Percentiles rank a stretch among this genome's conserved stretches.
These are phyloP conservation scores for Cryptococcus sp. DNA, from an alignment of 1,284 basidiomycete species.

Conservation along the genomic window DNA sequence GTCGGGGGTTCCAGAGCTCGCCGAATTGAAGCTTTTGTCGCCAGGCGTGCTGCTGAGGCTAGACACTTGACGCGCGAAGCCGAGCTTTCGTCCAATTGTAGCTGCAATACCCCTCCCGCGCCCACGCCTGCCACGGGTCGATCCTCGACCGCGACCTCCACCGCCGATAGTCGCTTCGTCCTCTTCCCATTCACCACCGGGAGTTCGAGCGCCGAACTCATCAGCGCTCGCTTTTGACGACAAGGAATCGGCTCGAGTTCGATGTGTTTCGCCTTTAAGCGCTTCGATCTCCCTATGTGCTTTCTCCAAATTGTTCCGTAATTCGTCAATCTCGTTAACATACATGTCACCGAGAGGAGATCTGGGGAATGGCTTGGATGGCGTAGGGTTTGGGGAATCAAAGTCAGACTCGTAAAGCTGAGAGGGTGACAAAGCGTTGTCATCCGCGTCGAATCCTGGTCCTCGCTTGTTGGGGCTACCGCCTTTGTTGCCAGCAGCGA, in stretches of 20 bases:
- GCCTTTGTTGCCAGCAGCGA: constrained; percentile 59
- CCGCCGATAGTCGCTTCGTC: constrained; percentile 25
- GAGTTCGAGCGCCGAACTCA: constrained; percentile 36
- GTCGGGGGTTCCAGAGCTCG: constrained; percentile 46
- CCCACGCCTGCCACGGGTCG: constrained; percentile 41
- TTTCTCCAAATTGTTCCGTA: constrained; percentile 41
- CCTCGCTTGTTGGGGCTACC: constrained; percentile 64
- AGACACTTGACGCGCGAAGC: constrained; percentile 37
- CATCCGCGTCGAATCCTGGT: constrained; percentile 62
- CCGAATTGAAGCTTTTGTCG: constrained; percentile 46
- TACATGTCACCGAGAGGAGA: constrained; percentile 50
- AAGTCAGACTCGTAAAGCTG: constrained; percentile 51
- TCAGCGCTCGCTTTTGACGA: constrained; percentile 26
- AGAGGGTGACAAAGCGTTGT: constrained; percentile 54
- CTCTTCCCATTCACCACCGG: constrained; percentile 31
- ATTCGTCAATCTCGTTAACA: constrained; percentile 50
- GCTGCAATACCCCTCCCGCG: constrained; percentile 40
- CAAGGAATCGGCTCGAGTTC: constrained; percentile 6
- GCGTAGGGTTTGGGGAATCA: constrained; percentile 68
- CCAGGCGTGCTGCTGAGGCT: constrained; percentile 27
- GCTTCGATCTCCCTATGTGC: constrained; percentile 47
- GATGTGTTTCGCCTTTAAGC: constrained; percentile 31
- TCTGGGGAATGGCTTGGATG: constrained; percentile 61
- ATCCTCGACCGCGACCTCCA: constrained; percentile 27
- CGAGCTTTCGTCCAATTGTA: constrained; percentile 42